Conservation (phyloP, 2,329 filamentous ascomycete species). For the Thelonectria discophora region DNA sequence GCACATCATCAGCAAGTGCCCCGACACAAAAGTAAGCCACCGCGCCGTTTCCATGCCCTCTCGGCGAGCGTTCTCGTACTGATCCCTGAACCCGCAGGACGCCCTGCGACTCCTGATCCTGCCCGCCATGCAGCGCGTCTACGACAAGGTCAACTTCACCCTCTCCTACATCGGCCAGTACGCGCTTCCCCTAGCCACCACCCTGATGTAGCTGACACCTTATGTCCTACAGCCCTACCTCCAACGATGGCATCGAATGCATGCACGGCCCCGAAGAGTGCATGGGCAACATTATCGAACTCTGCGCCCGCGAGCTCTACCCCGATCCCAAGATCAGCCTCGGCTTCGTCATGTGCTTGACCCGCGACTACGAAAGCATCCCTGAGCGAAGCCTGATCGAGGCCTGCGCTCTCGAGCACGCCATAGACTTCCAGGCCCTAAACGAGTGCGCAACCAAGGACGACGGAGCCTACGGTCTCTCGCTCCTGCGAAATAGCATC, state of each 20-base stretch:
- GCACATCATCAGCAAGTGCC: constrained; percentile 98
- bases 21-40: constrained; percentile 74
- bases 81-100: constrained; percentile 56
- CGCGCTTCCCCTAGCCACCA: constrained; percentile 38
- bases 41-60: not conserved
- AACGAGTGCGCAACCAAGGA: constrained; percentile 85
- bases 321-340: constrained; percentile 87
- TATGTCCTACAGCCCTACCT: constrained; percentile 62
- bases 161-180: constrained; percentile 89
- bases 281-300: constrained; percentile 92
- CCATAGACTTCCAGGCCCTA: constrained; percentile 81
- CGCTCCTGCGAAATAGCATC: constrained; percentile 74
- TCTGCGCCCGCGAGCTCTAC: constrained; percentile 86
- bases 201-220: not conserved
- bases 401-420: constrained; percentile 90
- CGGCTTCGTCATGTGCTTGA: constrained; percentile 92
- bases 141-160: constrained; percentile 88
- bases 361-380: constrained; percentile 77
- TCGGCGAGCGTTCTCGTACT: constrained; percentile 10
- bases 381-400: constrained; percentile 81
- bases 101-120: constrained; percentile 84
- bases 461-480: constrained; percentile 75
- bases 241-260: constrained; percentile 85
- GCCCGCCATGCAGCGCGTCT: constrained; percentile 83
- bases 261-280: constrained; percentile 90